Percentiles rank a stretch among this genome's conserved stretches.
Evolutionary conservation across 139 green algal species (phyloP).

Genomic region (Tetraselmis striata): DNA sequence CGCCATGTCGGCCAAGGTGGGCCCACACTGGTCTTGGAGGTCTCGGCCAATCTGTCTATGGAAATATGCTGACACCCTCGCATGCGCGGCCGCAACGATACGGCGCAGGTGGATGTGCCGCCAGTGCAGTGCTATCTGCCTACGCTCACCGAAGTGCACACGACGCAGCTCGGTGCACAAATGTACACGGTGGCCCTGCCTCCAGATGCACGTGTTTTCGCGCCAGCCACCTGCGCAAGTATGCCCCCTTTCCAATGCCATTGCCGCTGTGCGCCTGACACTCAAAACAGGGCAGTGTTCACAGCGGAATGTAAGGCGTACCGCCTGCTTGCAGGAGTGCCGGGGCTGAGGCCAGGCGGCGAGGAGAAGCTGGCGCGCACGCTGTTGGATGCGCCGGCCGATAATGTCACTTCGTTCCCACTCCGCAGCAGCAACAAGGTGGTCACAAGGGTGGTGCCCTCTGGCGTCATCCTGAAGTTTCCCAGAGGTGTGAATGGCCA

Average conservation of each 20-base stretch:
- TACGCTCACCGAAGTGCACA: not conserved
- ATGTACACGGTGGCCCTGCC: not conserved
- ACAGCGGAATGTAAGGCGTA: no score
- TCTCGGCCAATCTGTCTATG: no score
- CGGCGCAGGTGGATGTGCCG: not conserved
- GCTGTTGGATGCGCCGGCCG: not conserved
- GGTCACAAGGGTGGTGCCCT: not conserved
- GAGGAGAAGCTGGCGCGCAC: not conserved
- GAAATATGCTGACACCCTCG: no score
- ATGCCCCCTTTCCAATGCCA: no score
- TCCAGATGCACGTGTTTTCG: not conserved
- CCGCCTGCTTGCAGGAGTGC: no score
- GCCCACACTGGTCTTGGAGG: no score
- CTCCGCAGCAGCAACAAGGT: no score
- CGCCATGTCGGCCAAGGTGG: not conserved
- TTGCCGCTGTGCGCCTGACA: no score
- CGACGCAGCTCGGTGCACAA: not conserved
- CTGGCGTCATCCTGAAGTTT: not conserved
- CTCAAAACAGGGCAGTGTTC: no score
- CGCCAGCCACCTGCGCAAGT: not conserved
- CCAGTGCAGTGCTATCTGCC: not conserved
- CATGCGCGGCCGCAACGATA: no score
- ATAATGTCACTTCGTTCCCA: no score
- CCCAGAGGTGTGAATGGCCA: not conserved
- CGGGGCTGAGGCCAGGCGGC: not conserved